Evolutionary conservation across 495 filamentous ascomycete species (phyloP).

Genomic region (Trichocladium uniseriatum): DNA sequence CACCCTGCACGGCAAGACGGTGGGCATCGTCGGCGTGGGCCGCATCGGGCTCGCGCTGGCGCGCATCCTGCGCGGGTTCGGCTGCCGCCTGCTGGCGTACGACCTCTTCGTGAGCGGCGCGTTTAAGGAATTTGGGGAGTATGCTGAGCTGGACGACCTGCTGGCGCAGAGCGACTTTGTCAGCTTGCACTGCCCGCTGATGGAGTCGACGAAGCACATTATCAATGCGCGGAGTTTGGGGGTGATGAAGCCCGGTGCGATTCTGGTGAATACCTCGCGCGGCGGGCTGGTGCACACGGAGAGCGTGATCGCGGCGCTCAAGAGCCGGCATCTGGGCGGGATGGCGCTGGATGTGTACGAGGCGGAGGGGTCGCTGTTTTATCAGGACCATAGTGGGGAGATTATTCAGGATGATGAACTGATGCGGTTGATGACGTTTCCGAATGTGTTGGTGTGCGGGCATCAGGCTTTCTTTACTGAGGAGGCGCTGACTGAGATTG

Average conservation of each 20-base stretch:
- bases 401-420: constrained; percentile 62
- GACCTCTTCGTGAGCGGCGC: constrained; percentile 45
- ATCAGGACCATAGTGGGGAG: constrained; percentile 54
- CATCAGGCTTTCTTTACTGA: constrained; percentile 65
- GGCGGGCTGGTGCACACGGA: constrained; percentile 53
- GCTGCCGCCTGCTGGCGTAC: constrained; percentile 50
- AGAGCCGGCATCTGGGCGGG: constrained; percentile 44
- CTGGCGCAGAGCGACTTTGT: constrained; percentile 51
- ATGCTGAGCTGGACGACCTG: constrained; percentile 47
- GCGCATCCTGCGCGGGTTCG: constrained; percentile 51
- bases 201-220: constrained; percentile 49
- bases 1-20: constrained; percentile 53
- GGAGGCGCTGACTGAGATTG: constrained; percentile 56
- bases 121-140: constrained; percentile 43
- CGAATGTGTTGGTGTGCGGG: constrained; percentile 57
- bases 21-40: constrained; percentile 48
- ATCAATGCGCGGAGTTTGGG: constrained; percentile 46
- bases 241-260: constrained; percentile 49
- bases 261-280: constrained; percentile 59
- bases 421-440: constrained; percentile 61
- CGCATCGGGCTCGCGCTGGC: constrained; percentile 45
- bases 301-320: constrained; percentile 52
- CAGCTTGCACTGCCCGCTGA: constrained; percentile 57
- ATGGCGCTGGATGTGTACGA: constrained; percentile 53
- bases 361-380: constrained; percentile 48